phyloP scores from a whole-genome alignment of 2,329 filamentous ascomycete genomes.

The Nemania sp. region DNA sequence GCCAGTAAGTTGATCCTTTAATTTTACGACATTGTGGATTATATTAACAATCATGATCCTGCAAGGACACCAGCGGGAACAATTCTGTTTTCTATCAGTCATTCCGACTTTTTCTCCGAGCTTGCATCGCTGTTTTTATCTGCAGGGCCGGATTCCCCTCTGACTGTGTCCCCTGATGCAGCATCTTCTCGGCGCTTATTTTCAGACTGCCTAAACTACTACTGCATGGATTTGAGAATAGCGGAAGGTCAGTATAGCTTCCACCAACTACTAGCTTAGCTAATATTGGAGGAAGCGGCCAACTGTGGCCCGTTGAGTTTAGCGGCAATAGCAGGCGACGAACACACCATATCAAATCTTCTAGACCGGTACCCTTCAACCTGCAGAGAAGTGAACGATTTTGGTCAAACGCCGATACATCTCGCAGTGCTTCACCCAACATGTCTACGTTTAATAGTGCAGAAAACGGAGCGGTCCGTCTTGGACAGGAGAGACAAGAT shows the following conservation, averaged over 20 bases:
- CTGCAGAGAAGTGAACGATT: slow-evolving; percentile 12
- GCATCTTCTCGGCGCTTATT: background rate
- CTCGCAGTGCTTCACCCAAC: slow-evolving; percentile 8
- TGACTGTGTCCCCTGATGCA: background rate
- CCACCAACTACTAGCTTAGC: background rate
- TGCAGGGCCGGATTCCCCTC: background rate
- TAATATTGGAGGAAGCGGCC: slow-evolving; percentile 8
- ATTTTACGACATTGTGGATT: background rate
- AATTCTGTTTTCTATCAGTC: background rate
- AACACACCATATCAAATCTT: slow-evolving; percentile 10
- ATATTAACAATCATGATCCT: background rate
- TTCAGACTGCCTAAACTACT: background rate
- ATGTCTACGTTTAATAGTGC: slow-evolving; percentile 18
- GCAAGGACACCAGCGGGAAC: background rate
- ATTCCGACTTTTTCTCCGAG: background rate
- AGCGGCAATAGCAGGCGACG: background rate
- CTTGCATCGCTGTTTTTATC: background rate
- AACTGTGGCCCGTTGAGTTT: slow-evolving; percentile 10
- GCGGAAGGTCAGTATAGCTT: background rate
- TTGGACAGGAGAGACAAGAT: background rate
- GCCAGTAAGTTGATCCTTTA: slow-evolving; percentile 6
- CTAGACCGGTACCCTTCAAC: slow-evolving; percentile 13
- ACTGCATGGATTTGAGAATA: background rate
- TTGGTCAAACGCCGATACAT: slow-evolving; percentile 17
- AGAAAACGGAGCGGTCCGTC: background rate